Base-by-base conservation (phyloP, 1,139 yeast species). In the Pichia sp. region DNA sequence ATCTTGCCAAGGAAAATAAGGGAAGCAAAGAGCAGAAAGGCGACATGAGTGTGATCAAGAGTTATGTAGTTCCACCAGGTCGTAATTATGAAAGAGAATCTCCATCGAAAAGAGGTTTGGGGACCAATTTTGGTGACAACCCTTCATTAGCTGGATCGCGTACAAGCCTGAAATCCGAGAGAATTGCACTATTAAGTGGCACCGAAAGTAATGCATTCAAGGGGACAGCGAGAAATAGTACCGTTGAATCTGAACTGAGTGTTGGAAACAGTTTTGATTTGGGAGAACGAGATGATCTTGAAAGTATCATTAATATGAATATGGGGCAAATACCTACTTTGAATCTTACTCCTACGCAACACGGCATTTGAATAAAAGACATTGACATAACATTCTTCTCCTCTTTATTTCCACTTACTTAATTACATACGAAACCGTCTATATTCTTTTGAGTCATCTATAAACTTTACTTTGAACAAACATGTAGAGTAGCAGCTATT, bases 211-310 rank as follows among this genome's bases (percentile, higher is more conserved):
- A n/a, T 34, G 46, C 21, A 10, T 23, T 13, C 34, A 19, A 22
- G 7, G 47, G 23, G 30, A 25, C 28, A 6, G 19, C 25, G 16
- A 37, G 41, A 18, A 23, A 43, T 21, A 25, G 43, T 25, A 44
- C 30, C 19, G 23, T 42, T 37, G 53, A 53, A 16, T 52, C 55
- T 1, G 43, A 45, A 18, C 28, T 48, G 5, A 51, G 54, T 40
- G 42, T 23, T 23, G 48, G 40, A 12, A 26, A 34, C 10, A 31
- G 47, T 46, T 44, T 40, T 40, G 44, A 44, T 30, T 36, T 28
- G 9, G 55, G 48, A 6, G 52, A 45, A 9, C 55, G 54, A 4
- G 55, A 36, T 1, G 57, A 60, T 50, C 21, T 52, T 1, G 55
- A 52, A 5, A 47, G 51, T 40, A 48, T 54, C 16, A 37, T 50